A percentile compares a stretch with the other conserved stretches of the same genome.
phyloP scores from a whole-genome alignment of 176 grass and related monocot genomes.

The Cocos nucifera region DNA sequence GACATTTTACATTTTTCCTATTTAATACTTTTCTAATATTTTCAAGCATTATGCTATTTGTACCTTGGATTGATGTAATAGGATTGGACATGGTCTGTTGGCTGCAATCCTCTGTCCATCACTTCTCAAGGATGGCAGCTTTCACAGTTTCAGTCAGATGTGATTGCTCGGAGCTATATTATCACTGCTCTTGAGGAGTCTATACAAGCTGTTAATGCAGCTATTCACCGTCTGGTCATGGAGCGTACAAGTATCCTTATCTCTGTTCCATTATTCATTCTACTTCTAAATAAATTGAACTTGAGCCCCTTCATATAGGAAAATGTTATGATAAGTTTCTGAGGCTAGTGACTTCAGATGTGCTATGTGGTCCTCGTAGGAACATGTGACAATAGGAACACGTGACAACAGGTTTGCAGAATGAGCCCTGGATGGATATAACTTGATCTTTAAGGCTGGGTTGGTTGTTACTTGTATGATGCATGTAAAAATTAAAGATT shows the following conservation, averaged over 20 bases:
- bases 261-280: slow-evolving; percentile 1
- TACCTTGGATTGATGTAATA: slow-evolving; percentile 12
- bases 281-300: slow-evolving; percentile 6
- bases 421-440: no score
- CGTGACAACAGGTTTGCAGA: no score
- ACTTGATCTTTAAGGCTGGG: no score
- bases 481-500: no score
- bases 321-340: no score
- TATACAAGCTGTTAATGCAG: slow-evolving; percentile 63
- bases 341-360: no score
- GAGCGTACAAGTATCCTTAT: slow-evolving; percentile 65
- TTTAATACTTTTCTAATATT: slow-evolving; percentile 2
- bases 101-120: slow-evolving; percentile 74
- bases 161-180: slow-evolving; percentile 78
- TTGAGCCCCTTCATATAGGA: no score
- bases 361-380: no score
- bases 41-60: neutral
- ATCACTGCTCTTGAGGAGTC: slow-evolving; percentile 88
- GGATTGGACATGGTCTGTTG: slow-evolving; percentile 98
- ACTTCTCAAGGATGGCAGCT: slow-evolving; percentile 71
- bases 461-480: no score
- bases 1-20: no score
- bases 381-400: no score
- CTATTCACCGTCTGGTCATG: slow-evolving; percentile 50
- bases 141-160: slow-evolving; percentile 68